Base-by-base conservation (phyloP, 2,329 filamentous ascomycete genomes). In the Penicillium sp. region DNA sequence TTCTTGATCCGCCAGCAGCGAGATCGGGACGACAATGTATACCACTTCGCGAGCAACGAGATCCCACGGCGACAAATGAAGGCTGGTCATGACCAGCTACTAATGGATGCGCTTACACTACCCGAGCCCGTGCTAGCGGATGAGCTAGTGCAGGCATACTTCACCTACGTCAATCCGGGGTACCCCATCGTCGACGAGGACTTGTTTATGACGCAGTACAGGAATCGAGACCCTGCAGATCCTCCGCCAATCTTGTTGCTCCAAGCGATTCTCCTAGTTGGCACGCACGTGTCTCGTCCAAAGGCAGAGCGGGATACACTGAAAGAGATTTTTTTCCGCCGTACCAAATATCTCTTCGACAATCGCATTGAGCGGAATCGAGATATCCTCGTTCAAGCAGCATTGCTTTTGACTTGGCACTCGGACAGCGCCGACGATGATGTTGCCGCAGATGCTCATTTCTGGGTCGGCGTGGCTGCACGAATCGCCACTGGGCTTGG, bases 351-450 rank as follows among this genome's bases (percentile, higher is more conserved):
- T 61, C 73, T 86, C 1, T 83, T 85, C 45, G 84, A 86, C 67
- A 79, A 77, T 30, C 80, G 84, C 6, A 81, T 84, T 38, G 84
- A 86, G 65, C 79, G 82, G 28, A 83, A 86, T 65, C 79, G 85
- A 15, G 81, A 83, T 62, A 79, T 81, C 35, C 76, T 86, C 54
- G 78, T 86, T n/a, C 85, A 86, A 69, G 81, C 81, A 3, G 83
- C 84, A 1, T 73, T 86, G 24, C 77, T 86, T 1, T 67, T 86
- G 56, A 85, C 83, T 2, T 86, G 84, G 85, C 82, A 85, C 64
- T 82, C 83, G 1, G 83, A 86, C 53, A 73, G 72, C 9, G 80
- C 82, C 15, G 82, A 83, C 26, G 84, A 86, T 64, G 83, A 85
- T 69, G 81, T 86, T 7, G 75, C 83, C 4, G 81, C 83, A 42